Evolutionary conservation across 2,329 filamentous ascomycete species (phyloP), one percentile per base, ranked within the genome.

Genomic region (Penicillium sp.): DNA sequence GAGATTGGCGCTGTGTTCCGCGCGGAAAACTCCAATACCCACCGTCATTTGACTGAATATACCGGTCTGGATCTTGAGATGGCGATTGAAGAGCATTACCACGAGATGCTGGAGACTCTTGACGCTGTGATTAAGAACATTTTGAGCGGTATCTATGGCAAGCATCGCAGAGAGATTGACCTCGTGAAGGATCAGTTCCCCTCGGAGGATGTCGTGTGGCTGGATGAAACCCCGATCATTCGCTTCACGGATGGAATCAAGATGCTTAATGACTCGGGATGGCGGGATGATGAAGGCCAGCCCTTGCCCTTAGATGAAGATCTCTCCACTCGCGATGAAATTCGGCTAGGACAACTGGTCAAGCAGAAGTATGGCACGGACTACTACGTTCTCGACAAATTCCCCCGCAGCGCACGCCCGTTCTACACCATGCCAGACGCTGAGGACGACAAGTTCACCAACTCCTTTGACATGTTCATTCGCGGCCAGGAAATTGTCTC

Each of bases 391-490:
- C 75, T 95, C 27, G 89, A 95, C 73, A 94, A 93, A 58, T 95
- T 95, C 70, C 89, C 89, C 1, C 71, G 78, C 14, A 82, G 79
- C 5, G 89, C 85, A 2, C 79, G 89, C 29, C 89, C 89, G 0
- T 95, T 95, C 66, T 95, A 95, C 59, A 86, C 89, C 1, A 89
- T 94, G 76, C 82, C 82, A 17, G 85, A 94, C 46, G 76, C 82
- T 1, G 71, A 81, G 11, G 78, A 93, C 55, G 71, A 77, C 9
- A 72, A 75, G 22, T 79, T 80, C 60, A 95, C 89, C 34, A 94
- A 94, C 60, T 94, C 89, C 0, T 95, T 95, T 54, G 89, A 95
- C 60, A 93, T 95, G 41, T 95, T 95, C 67, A 76, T 95, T 29
- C 83, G 89, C 18, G 89, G 89, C 0, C 89, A 95, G 57, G 89